Evolutionary conservation across 257 asterid genomes (phyloP).

Genomic region (Przewalskia tangutica): DNA sequence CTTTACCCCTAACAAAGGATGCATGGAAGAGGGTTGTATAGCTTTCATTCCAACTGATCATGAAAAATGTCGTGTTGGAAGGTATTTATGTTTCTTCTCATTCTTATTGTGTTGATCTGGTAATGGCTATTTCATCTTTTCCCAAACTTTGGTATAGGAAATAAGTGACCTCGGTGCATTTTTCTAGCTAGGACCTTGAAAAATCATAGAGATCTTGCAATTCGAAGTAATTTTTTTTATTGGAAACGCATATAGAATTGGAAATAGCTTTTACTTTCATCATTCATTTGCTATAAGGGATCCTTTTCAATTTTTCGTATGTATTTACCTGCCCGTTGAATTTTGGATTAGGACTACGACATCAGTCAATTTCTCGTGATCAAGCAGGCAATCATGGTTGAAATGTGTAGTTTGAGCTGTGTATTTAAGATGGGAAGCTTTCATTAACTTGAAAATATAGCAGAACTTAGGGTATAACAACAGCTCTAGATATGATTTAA

Average conservation of each 20-base stretch:
- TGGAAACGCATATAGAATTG: not conserved
- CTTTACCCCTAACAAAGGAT: not conserved
- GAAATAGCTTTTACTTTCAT: not conserved
- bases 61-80: not conserved
- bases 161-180: not conserved
- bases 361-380: not conserved
- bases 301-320: not conserved
- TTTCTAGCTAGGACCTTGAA: not conserved
- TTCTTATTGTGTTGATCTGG: constrained; percentile 5
- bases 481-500: not conserved
- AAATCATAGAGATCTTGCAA: not conserved
- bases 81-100: not conserved
- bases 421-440: not conserved
- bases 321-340: not conserved
- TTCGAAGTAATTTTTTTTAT: not conserved
- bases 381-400: not conserved
- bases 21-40: not conserved
- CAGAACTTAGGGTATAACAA: not conserved
- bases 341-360: not conserved
- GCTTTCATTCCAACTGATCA: not conserved
- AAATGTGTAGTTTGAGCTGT: not conserved
- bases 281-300: not conserved
- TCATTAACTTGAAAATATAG: not conserved
- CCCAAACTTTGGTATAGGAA: not conserved
- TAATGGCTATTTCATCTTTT: not conserved